Evolutionary conservation across 306 rosid species (phyloP).

Genomic region (Prunus salicina): DNA sequence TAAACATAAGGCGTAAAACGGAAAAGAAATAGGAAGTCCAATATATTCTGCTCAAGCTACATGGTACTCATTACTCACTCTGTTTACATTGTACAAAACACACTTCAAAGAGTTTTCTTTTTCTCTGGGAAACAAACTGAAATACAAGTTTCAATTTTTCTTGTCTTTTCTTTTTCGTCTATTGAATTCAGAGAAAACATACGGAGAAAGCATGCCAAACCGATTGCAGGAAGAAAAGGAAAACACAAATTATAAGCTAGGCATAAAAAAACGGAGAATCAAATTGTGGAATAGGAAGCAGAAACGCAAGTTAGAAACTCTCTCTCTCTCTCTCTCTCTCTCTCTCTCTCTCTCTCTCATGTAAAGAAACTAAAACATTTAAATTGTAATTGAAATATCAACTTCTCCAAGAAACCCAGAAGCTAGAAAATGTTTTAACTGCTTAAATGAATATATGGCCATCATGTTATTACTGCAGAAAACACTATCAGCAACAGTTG

Average conservation of each 20-base stretch:
- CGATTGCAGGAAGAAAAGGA: no score
- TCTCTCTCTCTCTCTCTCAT: no score
- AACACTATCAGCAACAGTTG: not conserved
- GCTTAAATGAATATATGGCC: not conserved
- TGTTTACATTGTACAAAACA: not conserved
- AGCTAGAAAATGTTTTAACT: not conserved
- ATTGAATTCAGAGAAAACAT: not conserved
- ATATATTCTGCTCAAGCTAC: not conserved
- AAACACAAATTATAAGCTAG: not conserved
- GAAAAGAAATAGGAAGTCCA: not conserved
- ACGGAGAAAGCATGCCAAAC: not conserved
- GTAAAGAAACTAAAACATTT: not conserved
- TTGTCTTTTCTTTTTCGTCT: not conserved
- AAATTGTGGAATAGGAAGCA: not conserved
- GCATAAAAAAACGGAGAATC: not conserved
- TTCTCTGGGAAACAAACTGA: not conserved
- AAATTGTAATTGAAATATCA: not conserved
- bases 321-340: not conserved
- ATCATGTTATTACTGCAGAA: not conserved
- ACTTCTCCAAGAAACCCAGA: conserved; percentile 1
- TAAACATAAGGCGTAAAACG: not conserved
- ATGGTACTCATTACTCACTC: not conserved
- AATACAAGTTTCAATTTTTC: not conserved
- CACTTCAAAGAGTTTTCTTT: not conserved
- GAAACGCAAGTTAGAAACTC: not conserved